Conservation (phyloP, 2,329 filamentous ascomycete genomes). For the Onygenales sp. region DNA sequence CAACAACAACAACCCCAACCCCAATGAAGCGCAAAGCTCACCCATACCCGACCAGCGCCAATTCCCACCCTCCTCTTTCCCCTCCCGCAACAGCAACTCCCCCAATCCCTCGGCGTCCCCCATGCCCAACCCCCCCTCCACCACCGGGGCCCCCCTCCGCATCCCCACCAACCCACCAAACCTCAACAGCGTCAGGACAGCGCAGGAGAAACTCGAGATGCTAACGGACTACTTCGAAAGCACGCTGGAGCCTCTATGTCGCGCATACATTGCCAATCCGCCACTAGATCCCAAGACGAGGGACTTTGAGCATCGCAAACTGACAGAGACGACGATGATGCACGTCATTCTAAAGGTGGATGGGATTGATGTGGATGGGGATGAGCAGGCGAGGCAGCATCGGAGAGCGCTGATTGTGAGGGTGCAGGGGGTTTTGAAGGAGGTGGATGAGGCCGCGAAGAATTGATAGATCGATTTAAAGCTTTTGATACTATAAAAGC, state of each 20-base stretch:
- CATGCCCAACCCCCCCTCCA: constrained; percentile 8
- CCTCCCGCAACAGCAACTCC: constrained; percentile 8
- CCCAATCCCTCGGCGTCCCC: constrained; percentile 13
- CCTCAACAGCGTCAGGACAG: constrained; percentile 20
- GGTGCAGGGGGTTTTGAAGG: constrained; percentile 29
- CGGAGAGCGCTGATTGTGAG: constrained; percentile 34
- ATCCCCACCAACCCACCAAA: constrained; percentile 17
- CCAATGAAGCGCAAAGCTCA: constrained; percentile 14
- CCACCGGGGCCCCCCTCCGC: constrained; percentile 15
- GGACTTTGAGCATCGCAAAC: constrained; percentile 34
- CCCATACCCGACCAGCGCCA: constrained; percentile 15
- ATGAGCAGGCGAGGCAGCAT: constrained; percentile 47
- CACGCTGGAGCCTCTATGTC: constrained; percentile 28
- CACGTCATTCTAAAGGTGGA: constrained; percentile 50
- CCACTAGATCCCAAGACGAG: constrained; percentile 31
- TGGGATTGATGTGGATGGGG: constrained; percentile 62
- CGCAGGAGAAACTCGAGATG: constrained; percentile 29
- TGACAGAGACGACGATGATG: constrained; percentile 34
- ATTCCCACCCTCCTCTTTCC: constrained; percentile 5
- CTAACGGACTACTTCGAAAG: constrained; percentile 28
- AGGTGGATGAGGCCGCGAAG: constrained; percentile 26
- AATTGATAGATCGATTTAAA: constrained; percentile 4
- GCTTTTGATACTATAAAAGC: background rate
- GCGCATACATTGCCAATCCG: constrained; percentile 28
- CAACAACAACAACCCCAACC: constrained; percentile 15